phyloP scores from a whole-genome alignment of 495 filamentous ascomycete genomes.

The Penicillium manginii region DNA sequence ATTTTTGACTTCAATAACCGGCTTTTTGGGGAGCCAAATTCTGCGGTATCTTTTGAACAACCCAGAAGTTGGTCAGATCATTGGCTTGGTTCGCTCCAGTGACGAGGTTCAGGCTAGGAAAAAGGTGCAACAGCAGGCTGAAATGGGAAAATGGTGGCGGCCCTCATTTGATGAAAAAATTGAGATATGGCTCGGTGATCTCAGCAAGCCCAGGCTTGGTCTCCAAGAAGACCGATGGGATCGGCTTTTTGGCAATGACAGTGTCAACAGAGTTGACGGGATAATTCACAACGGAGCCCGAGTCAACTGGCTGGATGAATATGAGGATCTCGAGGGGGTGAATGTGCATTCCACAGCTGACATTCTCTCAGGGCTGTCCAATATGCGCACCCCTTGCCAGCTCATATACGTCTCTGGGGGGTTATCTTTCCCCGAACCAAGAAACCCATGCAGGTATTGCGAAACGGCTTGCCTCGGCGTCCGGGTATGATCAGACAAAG shows the following conservation, averaged over 20 bases:
- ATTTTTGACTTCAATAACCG: conserved; percentile 34
- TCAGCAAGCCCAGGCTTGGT: conserved; percentile 29
- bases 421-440: conserved; percentile 16
- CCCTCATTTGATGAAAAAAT: conserved; percentile 15
- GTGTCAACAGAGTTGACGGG: conserved; percentile 10
- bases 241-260: conserved; percentile 12
- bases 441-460: conserved; percentile 18
- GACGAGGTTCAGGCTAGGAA: conserved; percentile 16
- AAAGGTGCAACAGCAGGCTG: conserved; percentile 23
- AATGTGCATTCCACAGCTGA: conserved; percentile 33
- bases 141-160: conserved; percentile 33
- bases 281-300: conserved; percentile 40
- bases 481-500: conserved; percentile 38
- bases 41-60: conserved; percentile 23
- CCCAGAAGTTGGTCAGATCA: conserved; percentile 17
- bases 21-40: conserved; percentile 36
- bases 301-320: conserved; percentile 33
- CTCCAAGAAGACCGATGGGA: conserved; percentile 24
- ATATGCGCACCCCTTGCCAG: conserved; percentile 1
- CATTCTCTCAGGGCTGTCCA: conserved; percentile 18
- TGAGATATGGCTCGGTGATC: conserved; percentile 36
- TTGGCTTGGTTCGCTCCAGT: conserved; percentile 28
- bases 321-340: conserved; percentile 19
- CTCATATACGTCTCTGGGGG: conserved; percentile 33
- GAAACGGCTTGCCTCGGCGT: conserved; percentile 12